These are phyloP conservation scores for Cicer yamashitae DNA, from an alignment of 306 rosid species.

Conservation along the genomic window DNA sequence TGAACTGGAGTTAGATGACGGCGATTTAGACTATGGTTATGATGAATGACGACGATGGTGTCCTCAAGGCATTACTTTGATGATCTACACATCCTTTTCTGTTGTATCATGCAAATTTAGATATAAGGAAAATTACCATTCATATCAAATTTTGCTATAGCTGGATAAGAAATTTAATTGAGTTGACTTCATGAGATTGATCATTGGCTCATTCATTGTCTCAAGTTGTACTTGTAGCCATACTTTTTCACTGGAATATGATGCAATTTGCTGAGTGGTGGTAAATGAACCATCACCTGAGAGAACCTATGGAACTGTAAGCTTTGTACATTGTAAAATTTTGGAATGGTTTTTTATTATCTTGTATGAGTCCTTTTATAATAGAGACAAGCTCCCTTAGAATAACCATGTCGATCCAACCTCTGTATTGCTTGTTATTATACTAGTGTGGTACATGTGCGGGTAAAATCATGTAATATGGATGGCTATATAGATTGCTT, in stretches of 20 bases:
- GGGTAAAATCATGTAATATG: no score
- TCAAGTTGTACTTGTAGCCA: constrained; percentile 22
- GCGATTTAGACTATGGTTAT: constrained; percentile 55
- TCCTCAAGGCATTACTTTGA: neutral
- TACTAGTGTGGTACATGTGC: no score
- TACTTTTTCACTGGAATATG: neutral
- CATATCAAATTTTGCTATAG: constrained; percentile 17
- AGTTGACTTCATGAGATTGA: constrained; percentile 31
- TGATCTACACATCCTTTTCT: constrained; percentile 24
- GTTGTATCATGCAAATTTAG: constrained; percentile 37
- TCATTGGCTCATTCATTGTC: neutral
- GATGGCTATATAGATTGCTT: no score
- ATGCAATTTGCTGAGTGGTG: constrained; percentile 10
- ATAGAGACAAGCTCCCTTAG: no score
- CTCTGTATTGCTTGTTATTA: no score
- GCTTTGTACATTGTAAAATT: neutral
- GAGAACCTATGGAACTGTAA: neutral
- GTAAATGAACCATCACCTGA: neutral
- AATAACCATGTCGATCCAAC: no score
- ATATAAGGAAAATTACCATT: constrained; percentile 43
- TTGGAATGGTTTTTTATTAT: neutral
- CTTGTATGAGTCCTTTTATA: neutral
- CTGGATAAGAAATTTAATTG: neutral
- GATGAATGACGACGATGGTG: constrained; percentile 33
- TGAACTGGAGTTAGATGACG: constrained; percentile 76